Conservation (phyloP, 2,329 filamentous ascomycete species). For the Xylaria multiplex region DNA sequence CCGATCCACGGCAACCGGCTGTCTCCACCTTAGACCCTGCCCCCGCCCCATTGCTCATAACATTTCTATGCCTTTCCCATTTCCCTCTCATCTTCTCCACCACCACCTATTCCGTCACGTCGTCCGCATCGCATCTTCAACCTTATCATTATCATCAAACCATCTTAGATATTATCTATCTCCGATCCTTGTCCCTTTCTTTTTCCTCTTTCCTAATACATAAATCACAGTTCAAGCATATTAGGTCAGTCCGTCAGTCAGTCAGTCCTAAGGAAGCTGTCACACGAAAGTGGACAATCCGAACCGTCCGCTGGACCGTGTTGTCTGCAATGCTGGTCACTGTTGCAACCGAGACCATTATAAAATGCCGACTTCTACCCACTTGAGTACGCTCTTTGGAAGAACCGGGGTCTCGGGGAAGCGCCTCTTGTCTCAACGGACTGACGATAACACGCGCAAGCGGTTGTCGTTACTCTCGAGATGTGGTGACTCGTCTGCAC, state of each 20-base stretch:
- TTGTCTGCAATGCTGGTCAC: constrained; percentile 19
- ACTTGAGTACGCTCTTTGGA: constrained; percentile 35
- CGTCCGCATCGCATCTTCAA: too few species aligned
- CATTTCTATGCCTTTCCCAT: too few species aligned
- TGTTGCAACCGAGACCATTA: constrained; percentile 28
- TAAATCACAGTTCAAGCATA: too few species aligned
- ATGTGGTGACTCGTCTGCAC: constrained; percentile 19
- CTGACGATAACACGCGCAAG: constrained; percentile 14
- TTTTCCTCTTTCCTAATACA: too few species aligned
- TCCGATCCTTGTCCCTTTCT: too few species aligned
- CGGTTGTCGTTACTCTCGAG: constrained; percentile 17
- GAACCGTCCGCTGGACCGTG: constrained; percentile 17
- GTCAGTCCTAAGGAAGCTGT: constrained; percentile 25
- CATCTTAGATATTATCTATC: too few species aligned
- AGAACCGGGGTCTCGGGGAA: constrained; percentile 33
- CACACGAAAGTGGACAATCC: constrained; percentile 36
- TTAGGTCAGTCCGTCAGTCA: background rate
- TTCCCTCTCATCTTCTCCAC: too few species aligned
- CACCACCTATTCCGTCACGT: too few species aligned
- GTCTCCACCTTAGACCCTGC: too few species aligned
- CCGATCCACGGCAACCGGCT: too few species aligned
- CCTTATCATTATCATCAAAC: too few species aligned
- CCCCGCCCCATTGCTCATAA: too few species aligned
- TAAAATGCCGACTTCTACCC: constrained; percentile 35
- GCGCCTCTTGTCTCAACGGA: constrained; percentile 12